A percentile compares a stretch with the other conserved stretches of the same genome.
phyloP scores from a whole-genome alignment of 306 rosid genomes.

The Trifolium dubium region DNA sequence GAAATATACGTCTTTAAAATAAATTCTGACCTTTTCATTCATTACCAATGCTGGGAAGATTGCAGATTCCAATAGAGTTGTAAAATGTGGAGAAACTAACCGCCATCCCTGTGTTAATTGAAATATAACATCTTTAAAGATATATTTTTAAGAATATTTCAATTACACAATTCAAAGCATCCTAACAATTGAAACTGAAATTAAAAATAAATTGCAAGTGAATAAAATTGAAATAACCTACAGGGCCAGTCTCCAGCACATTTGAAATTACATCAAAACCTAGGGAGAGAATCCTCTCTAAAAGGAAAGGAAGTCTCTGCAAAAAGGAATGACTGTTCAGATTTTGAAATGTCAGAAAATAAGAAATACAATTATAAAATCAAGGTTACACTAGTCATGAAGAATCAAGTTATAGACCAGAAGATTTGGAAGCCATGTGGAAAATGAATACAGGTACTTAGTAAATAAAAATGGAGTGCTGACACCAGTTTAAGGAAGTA shows the following conservation, averaged over 20 bases:
- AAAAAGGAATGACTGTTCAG: constrained; percentile 40
- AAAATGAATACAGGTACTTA: constrained; percentile 14
- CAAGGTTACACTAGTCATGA: constrained; percentile 25
- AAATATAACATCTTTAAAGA: constrained; percentile 36
- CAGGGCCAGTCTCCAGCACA: constrained; percentile 85
- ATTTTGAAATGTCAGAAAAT: constrained; percentile 34
- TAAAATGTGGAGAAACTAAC: constrained; percentile 84
- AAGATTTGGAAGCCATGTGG: constrained; percentile 4
- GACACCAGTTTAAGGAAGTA: constrained; percentile 19
- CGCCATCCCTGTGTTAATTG: constrained; percentile 82
- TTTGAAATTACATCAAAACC: constrained; percentile 87
- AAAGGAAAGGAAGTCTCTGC: constrained; percentile 73
- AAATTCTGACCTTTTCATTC: constrained; percentile 77
- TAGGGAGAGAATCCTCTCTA: constrained; percentile 79
- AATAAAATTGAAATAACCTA: constrained; percentile 47
- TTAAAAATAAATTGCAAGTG: constrained; percentile 21
- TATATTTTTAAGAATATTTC: constrained; percentile 19
- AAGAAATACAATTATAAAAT: constrained; percentile 27
- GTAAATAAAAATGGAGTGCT: constrained; percentile 19
- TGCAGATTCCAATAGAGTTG: constrained; percentile 69
- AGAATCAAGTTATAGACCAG: constrained; percentile 32
- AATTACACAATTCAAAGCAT: background rate
- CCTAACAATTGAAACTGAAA: constrained; percentile 25
- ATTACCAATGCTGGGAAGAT: constrained; percentile 79
- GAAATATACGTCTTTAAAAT: background rate